These are phyloP conservation scores for Naegleria gruberi DNA, from an alignment of 208 protist species.

Conservation along the genomic window DNA sequence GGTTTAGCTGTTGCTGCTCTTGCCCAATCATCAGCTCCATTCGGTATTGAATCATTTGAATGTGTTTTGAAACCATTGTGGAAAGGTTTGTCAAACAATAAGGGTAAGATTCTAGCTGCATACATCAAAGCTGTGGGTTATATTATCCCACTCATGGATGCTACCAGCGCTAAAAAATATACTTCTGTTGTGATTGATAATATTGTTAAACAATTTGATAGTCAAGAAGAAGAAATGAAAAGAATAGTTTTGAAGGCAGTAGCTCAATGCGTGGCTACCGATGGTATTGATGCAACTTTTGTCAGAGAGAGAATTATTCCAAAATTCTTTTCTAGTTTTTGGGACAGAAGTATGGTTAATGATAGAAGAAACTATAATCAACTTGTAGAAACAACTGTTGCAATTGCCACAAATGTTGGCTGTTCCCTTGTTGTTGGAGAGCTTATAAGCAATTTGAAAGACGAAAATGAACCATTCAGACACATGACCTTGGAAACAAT, in stretches of 20 bases:
- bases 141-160: constrained; percentile 97
- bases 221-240: constrained; percentile 96
- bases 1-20: constrained; percentile 88
- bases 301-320: constrained; percentile 77
- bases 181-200: constrained; percentile 89
- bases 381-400: constrained; percentile 90
- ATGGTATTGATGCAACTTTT: constrained; percentile 86
- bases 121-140: constrained; percentile 97
- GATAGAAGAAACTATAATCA: constrained; percentile 79
- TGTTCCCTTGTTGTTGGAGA: constrained; percentile 74
- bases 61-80: constrained; percentile 87
- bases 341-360: constrained; percentile 89
- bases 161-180: constrained; percentile 87
- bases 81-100: constrained; percentile 78
- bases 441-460: constrained; percentile 93
- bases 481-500: constrained; percentile 86
- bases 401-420: constrained; percentile 89
- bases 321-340: constrained; percentile 84
- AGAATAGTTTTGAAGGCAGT: constrained; percentile 96
- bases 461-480: constrained; percentile 93
- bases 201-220: constrained; percentile 82
- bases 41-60: constrained; percentile 96
- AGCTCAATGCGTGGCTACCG: constrained; percentile 91
- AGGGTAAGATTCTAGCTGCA: constrained; percentile 85
- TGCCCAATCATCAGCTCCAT: constrained; percentile 90